Evolutionary conservation across 1,284 basidiomycete species (phyloP), one percentile per base, ranked within the genome.

Genomic region (Tilletiopsis washingtonensis): DNA sequence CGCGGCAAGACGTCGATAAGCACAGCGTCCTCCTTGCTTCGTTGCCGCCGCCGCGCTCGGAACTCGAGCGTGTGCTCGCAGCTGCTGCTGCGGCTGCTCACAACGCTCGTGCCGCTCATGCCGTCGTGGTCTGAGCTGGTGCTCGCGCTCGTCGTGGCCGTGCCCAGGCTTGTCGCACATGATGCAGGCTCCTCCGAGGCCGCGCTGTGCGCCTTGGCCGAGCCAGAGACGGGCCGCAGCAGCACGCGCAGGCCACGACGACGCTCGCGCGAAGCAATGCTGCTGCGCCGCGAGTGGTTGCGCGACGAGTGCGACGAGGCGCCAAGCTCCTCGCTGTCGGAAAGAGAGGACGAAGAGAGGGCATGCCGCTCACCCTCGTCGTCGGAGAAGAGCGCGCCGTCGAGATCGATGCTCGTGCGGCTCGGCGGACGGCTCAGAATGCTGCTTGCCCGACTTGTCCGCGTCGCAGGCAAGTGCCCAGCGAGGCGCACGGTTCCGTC

Each of bases 181-280:
- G 37, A 15, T 19, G 15, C n/a, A 17, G 7, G 37, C 7, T 9
- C 37, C n/a, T n/a, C 6, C n/a, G 5, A 5, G 6, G 7, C 9
- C 15, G 15, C 37, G 5, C 20, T 7, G 15, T 5, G 37, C 19
- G 20, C 20, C 5, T 21, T 7, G 37, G 5, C 37, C 5, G 34
- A 9, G 5, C 14, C 25, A n/a, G 12, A 23, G n/a, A 37, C n/a
- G 17, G 46, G 36, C 11, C 9, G 17, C 19, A 47, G 39, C 25
- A 47, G 46, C 21, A 47, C 37, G 3, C 38, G 7, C 46, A 47
- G 24, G 4, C 32, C 46, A 26, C 46, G 46, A 21, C 39, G 14
- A 2, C 34, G 14, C 17, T 47, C 46, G 4, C 24, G 9, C 3
- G 37, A 32, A 34, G 29, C 29, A 6, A 25, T 27, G 17, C 46